A percentile compares a stretch with the other conserved stretches of the same genome.
phyloP scores from a whole-genome alignment of 371 early-diverging fungal species.

The Fennellomyces sp. region DNA sequence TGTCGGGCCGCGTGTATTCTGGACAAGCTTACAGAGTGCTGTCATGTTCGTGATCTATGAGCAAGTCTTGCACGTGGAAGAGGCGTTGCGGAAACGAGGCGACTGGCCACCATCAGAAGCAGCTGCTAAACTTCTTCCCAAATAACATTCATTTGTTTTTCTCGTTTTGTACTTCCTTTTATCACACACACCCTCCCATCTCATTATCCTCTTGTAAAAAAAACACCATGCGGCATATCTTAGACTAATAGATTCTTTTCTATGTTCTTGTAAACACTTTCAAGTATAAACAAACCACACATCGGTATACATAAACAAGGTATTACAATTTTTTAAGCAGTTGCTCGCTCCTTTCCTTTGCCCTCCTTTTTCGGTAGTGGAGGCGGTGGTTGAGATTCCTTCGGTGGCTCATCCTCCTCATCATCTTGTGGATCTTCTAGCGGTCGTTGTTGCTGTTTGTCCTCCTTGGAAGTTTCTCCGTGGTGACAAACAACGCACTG shows the following conservation, averaged over 20 bases:
- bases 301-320: constrained; percentile 2
- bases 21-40: constrained; percentile 70
- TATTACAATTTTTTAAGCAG: constrained; percentile 5
- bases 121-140: neutral
- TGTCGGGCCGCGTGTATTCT: constrained; percentile 67
- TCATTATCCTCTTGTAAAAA: constrained; percentile 3
- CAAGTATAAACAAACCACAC: neutral
- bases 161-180: neutral
- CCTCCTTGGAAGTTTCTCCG: neutral
- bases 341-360: constrained; percentile 17
- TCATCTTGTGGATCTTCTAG: neutral
- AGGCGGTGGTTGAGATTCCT: neutral
- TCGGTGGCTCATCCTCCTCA: neutral
- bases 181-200: neutral
- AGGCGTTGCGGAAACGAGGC: constrained; percentile 29
- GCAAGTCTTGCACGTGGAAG: constrained; percentile 56
- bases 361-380: constrained; percentile 5
- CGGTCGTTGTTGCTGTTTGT: neutral
- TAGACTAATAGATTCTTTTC: constrained; percentile 5
- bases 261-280: constrained; percentile 6
- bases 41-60: constrained; percentile 76
- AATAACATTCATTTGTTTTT: neutral
- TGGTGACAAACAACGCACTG: constrained; percentile 8
- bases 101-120: constrained; percentile 43
- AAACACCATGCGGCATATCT: neutral